These are phyloP conservation scores for Cryptosporidium felis DNA, from an alignment of 169 alveolate species.

Conservation along the genomic window DNA sequence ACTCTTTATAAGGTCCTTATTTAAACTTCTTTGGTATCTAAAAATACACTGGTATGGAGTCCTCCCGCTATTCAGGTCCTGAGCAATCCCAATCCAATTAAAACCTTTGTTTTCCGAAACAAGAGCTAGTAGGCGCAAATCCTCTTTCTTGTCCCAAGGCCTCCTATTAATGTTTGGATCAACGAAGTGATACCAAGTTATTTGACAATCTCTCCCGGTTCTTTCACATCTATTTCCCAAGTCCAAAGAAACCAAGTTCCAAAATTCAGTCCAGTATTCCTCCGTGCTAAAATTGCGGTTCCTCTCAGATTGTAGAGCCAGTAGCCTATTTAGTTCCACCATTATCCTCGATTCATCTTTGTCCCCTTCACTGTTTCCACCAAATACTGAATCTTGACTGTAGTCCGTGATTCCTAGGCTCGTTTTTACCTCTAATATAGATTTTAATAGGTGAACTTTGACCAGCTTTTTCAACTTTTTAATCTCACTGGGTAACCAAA, in stretches of 20 bases:
- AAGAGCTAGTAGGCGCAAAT: constrained; percentile 17
- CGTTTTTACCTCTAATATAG: constrained; percentile 24
- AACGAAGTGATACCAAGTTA: constrained; percentile 63
- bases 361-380: not conserved
- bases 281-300: not conserved
- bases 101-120: constrained; percentile 49
- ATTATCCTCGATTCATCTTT: constrained; percentile 13
- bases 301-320: not conserved
- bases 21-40: constrained; percentile 67
- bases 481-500: constrained; percentile 55
- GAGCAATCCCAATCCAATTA: constrained; percentile 48
- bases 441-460: constrained; percentile 17
- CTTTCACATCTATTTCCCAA: constrained; percentile 66
- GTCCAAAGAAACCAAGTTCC: constrained; percentile 54
- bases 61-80: constrained; percentile 45
- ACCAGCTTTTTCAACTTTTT: constrained; percentile 21
- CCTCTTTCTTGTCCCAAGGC: constrained; percentile 56
- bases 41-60: constrained; percentile 65
- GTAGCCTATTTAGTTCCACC: constrained; percentile 8
- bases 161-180: constrained; percentile 56
- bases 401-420: constrained; percentile 3
- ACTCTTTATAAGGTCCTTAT: constrained; percentile 45
- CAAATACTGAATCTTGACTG: constrained; percentile 9
- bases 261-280: constrained; percentile 62
- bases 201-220: constrained; percentile 67